These are phyloP conservation scores for Scorias spongiosa DNA, from an alignment of 2,329 filamentous ascomycete species.

Conservation along the genomic window DNA sequence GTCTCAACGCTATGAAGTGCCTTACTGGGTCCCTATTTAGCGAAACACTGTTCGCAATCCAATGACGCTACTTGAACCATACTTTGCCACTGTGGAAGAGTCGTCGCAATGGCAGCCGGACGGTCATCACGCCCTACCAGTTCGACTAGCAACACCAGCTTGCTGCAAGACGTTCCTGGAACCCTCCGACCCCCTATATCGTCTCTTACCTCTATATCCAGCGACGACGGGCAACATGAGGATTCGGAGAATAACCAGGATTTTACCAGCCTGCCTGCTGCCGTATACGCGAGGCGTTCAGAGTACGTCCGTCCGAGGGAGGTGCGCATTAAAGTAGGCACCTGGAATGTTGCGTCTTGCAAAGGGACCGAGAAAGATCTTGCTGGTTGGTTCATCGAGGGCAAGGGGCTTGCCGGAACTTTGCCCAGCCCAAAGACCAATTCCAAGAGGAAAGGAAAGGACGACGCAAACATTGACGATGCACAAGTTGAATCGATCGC, in stretches of 20 bases:
- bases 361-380: slow-evolving; percentile 79
- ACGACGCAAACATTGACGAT: slow-evolving; percentile 9
- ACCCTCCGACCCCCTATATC: slow-evolving; percentile 25
- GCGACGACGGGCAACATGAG: slow-evolving; percentile 6
- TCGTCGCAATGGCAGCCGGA: neutral
- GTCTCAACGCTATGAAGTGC: no score
- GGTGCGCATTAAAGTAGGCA: slow-evolving; percentile 76
- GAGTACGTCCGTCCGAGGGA: slow-evolving; percentile 66
- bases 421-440: slow-evolving; percentile 38
- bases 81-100: neutral
- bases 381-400: slow-evolving; percentile 72
- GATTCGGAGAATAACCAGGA: slow-evolving; percentile 9
- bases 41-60: no score
- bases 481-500: slow-evolving; percentile 29
- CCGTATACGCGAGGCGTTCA: slow-evolving; percentile 53
- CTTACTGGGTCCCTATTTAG: no score
- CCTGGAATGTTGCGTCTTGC: slow-evolving; percentile 85
- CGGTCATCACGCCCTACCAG: slow-evolving; percentile 1
- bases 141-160: slow-evolving; percentile 12
- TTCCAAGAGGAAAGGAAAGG: slow-evolving; percentile 8
- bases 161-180: slow-evolving; percentile 33
- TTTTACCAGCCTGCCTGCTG: slow-evolving; percentile 31
- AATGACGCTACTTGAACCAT: no score
- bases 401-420: slow-evolving; percentile 51
- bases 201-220: slow-evolving; percentile 10